These are phyloP conservation scores for Candida loeiensis DNA, from an alignment of 805 yeast genomes.

Conservation along the genomic window DNA sequence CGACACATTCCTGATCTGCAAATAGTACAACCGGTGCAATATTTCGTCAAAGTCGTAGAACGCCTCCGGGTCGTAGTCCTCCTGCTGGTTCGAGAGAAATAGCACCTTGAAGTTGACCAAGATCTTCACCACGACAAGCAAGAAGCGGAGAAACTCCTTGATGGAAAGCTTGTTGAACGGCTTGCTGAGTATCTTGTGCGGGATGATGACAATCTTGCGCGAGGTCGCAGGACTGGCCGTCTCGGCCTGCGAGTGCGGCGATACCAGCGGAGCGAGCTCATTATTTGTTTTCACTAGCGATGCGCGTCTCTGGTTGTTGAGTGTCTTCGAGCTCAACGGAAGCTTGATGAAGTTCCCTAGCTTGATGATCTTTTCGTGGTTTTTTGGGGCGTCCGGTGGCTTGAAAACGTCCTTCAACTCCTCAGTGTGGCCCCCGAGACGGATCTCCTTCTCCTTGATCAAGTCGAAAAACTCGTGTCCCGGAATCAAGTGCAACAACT, in stretches of 20 bases:
- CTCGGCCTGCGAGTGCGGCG: conserved; percentile 1
- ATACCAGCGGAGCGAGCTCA: conserved; percentile 1
- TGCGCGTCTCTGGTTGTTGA: conserved; percentile 15
- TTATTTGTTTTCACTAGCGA: conserved; percentile 4
- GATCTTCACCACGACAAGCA: conserved; percentile 36
- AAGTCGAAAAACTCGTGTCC: conserved; percentile 22
- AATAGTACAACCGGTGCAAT: conserved; percentile 11
- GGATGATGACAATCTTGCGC: conserved; percentile 33
- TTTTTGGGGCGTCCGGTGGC: conserved; percentile 8
- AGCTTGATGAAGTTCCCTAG: conserved; percentile 25
- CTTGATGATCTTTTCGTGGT: conserved; percentile 26
- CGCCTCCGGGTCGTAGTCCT: conserved; percentile 14
- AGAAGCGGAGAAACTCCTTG: conserved; percentile 35
- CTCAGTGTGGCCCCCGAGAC: conserved; percentile 19
- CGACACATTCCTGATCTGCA: conserved; percentile 2
- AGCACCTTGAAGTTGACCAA: conserved; percentile 32
- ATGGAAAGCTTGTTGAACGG: conserved; percentile 37
- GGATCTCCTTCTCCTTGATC: conserved; percentile 31
- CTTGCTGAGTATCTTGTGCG: conserved; percentile 40
- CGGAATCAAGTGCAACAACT: conserved; percentile 21
- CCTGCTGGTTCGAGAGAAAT: conserved; percentile 14
- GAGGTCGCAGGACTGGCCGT: not conserved
- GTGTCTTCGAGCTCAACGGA: conserved; percentile 16
- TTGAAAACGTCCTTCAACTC: conserved; percentile 12
- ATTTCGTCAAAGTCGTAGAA: conserved; percentile 20